Base-by-base conservation (phyloP, 495 filamentous ascomycete species). In the Usnea hakonensis region DNA sequence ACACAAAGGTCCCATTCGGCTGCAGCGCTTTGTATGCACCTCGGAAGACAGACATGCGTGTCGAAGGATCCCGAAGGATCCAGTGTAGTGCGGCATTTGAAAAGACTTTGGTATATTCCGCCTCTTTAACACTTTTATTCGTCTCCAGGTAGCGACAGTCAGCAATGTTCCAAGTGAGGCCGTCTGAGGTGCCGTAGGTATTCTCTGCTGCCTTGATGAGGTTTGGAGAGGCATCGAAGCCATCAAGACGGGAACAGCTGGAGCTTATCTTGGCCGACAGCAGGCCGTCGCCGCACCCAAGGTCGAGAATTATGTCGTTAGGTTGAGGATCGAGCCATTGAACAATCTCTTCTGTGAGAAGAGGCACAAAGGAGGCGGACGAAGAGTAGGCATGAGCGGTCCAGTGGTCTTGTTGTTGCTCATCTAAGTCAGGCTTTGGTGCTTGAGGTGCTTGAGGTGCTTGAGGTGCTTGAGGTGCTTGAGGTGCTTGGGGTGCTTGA, bases 11-110 rank as follows among this genome's bases (percentile, higher is more conserved):
- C 0, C 87, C 89, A 11, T 79, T 79, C 0, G 84, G 80, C 16
- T 72, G 77, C 9, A 91, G 77, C 9, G 78, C 74, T 37, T 69
- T 70, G 41, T 76, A 70, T 5, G 80, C 76, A 14, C 73, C 79
- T 3, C 62, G 64, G 64, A 91, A 62, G 44, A 75, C 69, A 43
- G 71, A 58, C 60, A 69, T 21, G 60, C 77, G 71, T 0, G 73
- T 77, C 0, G 64, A 46, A 5, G 73, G 61, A 43, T 78, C 74
- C 0, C 77, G 71, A 26, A 91, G 77, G 68, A 93, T 85, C 89
- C 89, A 93, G 74, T 92, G 88, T 44, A 91, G 72, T 0, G 89
- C 89, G 0, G 89, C 89, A 67, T 91, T 91, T 44, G 85, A 89
- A 70, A 91, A 88, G 64, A 88, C 76, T 70, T 90, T 90, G 64